Base-by-base conservation (phyloP, 139 green algal genomes). In the Coccomyxa sp. region DNA sequence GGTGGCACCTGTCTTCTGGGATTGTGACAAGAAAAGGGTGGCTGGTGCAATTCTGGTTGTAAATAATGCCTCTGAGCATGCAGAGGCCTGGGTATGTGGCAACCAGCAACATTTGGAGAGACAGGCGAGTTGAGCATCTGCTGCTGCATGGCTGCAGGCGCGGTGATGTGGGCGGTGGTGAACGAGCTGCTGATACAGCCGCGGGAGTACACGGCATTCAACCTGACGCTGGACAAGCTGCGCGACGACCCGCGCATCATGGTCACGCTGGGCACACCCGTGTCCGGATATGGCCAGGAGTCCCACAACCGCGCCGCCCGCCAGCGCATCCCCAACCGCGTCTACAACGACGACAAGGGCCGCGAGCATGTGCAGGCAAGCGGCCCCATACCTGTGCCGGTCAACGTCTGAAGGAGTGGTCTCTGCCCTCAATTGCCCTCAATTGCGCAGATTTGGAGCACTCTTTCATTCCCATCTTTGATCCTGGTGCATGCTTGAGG, bases 121-220 rank as follows among this genome's bases (percentile, higher is more conserved):
- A 51, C 38, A 51, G 38, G 38, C 38, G 7, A 51, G 38, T 51
- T 11, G 38, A 51, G 38, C 38, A 51, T 51, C 38, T 7, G 38
- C 38, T 51, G 38, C 38, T 7, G 18, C 63, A 71, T 71, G 63
- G 21, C 18, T 75, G 67, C 79, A 82, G 88, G 74, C 0, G 90
- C 91, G 0, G 74, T 92, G 28, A 38, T 90, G 16, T 94, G 87
- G 31, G 84, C 85, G 21, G 93, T 92, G 3, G 82, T 92, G 17
- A 93, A 88, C 63, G 93, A 96, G 85, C 87, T 96, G 45, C 75
- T 96, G 17, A 84, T 93, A 28, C 91, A 97, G 88, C 95, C 96
- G 15, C 93, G 92, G n/a, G 93, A 97, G 80, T 95, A 98, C 83
- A 90, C 88, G 25, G 94, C 93, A 83, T 98, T 97, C 87, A 96